Percentiles rank a stretch among this genome's conserved stretches.
Evolutionary conservation across 2,329 filamentous ascomycete genomes (phyloP).

Genomic region (Arthrobotrys conoides): DNA sequence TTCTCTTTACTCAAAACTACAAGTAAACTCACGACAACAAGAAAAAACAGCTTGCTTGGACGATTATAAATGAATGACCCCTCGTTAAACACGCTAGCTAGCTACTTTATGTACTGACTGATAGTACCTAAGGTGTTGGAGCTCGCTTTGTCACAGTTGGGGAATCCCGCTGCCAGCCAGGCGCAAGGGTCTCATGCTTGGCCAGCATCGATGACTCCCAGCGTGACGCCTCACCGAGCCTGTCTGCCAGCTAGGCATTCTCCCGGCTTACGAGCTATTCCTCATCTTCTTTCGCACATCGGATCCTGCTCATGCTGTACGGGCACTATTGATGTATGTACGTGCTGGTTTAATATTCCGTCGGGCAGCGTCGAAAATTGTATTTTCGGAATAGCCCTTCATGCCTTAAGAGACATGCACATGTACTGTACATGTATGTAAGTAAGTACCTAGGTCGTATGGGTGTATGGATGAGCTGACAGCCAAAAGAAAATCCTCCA

Average conservation of each 20-base stretch:
- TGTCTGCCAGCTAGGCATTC: conserved; percentile 22
- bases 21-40: conserved; percentile 22
- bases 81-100: background rate
- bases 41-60: conserved; percentile 4
- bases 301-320: conserved; percentile 17
- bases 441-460: no score
- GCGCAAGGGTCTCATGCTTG: conserved; percentile 55
- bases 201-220: conserved; percentile 51
- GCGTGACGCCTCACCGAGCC: conserved; percentile 30
- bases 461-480: background rate
- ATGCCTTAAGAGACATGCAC: no score
- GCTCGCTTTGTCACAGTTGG: conserved; percentile 9
- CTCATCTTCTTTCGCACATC: conserved; percentile 35
- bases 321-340: background rate
- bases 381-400: background rate
- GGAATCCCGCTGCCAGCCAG: conserved; percentile 30
- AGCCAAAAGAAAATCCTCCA: background rate
- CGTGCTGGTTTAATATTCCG: background rate
- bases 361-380: conserved; percentile 23
- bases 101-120: background rate
- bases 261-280: conserved; percentile 23
- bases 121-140: background rate
- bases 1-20: background rate
- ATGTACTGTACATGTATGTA: background rate
- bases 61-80: conserved; percentile 17